Evolutionary conservation across 2,329 filamentous ascomycete genomes (phyloP), one percentile per base, ranked within the genome.

Genomic region (Cordyceps militaris): DNA sequence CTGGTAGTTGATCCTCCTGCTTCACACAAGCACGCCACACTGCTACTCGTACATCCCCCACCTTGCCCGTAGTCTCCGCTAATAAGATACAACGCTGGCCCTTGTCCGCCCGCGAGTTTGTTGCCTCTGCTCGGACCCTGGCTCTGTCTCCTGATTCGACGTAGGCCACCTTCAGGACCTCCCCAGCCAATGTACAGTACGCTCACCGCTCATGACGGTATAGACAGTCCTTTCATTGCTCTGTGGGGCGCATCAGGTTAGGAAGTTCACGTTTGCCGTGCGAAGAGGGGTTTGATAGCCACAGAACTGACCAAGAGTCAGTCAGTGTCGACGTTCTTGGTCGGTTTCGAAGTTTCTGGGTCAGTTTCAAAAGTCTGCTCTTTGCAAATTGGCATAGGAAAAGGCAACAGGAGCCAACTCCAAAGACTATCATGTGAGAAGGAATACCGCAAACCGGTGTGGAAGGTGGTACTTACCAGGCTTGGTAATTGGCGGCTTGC

Each of bases 41-140:
- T 47, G 14, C 21, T 55, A 21, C 32, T 19, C 40, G 19, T 24
- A 21, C 38, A 47, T 55, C 42, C 40, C 52, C 52, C 40, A 36
- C 42, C 32, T 21, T n/a, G 1, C 19, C 21, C 47, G 8, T 42
- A 23, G 38, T 54, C 42, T 55, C 52, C 52, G 40, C 52, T 32
- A 55, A 43, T 43, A 16, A 23, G 42, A 16, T 36, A 38, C n/a
- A 46, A 36, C 19, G 9, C 42, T 28, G 23, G 38, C 52, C 14
- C 32, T 28, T 16, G 40, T 42, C 21, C 52, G 52, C 28, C 42
- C 19, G 30, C 26, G 30, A 55, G 52, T 36, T 38, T 32, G 52
- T 32, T 36, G 30, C 40, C 26, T 42, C 52, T 46, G 42, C 52
- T 55, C 52, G 52, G 52, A 55, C 52, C 52, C 52, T 26, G 21